Evolutionary conservation across 345 rosid species (phyloP), one percentile per base, ranked within the genome.

Genomic region (Durio zibethinus): DNA sequence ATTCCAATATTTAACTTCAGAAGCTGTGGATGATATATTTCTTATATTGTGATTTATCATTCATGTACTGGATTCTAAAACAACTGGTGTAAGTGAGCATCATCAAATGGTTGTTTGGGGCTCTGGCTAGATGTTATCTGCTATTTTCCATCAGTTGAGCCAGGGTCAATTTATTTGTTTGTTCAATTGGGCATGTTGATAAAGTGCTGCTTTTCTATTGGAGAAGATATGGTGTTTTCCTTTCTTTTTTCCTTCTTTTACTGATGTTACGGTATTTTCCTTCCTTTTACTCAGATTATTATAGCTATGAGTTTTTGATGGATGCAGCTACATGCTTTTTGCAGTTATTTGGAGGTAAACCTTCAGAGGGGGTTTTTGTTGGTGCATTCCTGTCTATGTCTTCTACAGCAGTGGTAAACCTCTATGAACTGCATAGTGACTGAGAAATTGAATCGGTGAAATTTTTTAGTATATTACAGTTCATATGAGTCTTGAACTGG

Each of bases 371-470:
- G 23, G 82, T 94, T 64, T 94, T 92, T 85, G 94, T 94, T 73
- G 97, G 98, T 56, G 91, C 93, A 67, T 90, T 92, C 77, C 87
- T 94, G 75, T 94, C 98, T 60, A 92, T 94, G 97, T 94, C 98
- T 83, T 94, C 97, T 21, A 94, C 98, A 25, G 97, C 98, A 7
- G 97, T 92, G 94, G 97, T 92, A 88, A 89, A 73, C 59, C 64
- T 57, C 40, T 61, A 15, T 63, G 48, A 48, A 77, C 68, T 77
- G 25, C 43, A 54, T 78, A 43, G 23, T 11, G 74, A 47, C 23
- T 27, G 25, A 53, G 33, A 63, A 12, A 10, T 68, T 23, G 4
- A 36, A 5, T 68, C 23, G 53, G 36, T 12, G 72, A 66, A 66
- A 40, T 2, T 23, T 36, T 57, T 35, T 73, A 36, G 23, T 4